Percentiles rank a stretch among this genome's conserved stretches.
These are phyloP conservation scores for Pythium phragmitis DNA, from an alignment of 352 stramenopile genomes.

Conservation along the genomic window DNA sequence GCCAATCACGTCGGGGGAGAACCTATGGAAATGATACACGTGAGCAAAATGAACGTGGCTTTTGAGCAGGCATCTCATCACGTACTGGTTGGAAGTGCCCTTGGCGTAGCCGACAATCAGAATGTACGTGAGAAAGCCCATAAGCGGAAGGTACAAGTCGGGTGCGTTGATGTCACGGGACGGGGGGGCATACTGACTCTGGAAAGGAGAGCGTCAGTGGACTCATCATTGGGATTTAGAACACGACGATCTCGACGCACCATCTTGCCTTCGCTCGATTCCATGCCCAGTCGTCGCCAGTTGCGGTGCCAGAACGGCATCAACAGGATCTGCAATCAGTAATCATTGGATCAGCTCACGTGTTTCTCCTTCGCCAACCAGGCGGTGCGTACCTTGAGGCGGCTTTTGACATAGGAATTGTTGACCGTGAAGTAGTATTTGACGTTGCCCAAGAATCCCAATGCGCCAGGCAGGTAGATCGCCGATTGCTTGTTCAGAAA, in stretches of 20 bases:
- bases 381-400: slow-evolving; percentile 61
- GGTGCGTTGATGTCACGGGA: slow-evolving; percentile 96
- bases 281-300: slow-evolving; percentile 72
- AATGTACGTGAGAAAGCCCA: slow-evolving; percentile 99
- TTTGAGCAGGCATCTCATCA: background rate
- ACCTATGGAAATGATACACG: slow-evolving; percentile 47
- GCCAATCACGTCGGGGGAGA: slow-evolving; percentile 95
- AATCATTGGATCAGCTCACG: background rate
- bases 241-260: slow-evolving; percentile 26
- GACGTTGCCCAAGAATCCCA: slow-evolving; percentile 74
- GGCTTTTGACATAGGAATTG: slow-evolving; percentile 88
- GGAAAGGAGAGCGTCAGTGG: background rate
- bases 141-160: slow-evolving; percentile 98
- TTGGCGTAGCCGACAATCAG: slow-evolving; percentile 97
- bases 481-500: slow-evolving; percentile 83
- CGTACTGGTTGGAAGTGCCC: slow-evolving; percentile 89
- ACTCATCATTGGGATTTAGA: background rate
- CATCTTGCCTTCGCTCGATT: slow-evolving; percentile 61
- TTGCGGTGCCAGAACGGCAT: slow-evolving; percentile 88
- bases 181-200: slow-evolving; percentile 88
- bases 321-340: slow-evolving; percentile 63
- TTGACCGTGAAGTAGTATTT: slow-evolving; percentile 92
- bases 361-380: background rate
- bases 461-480: slow-evolving; percentile 76
- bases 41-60: slow-evolving; percentile 9